Evolutionary conservation across 768 basidiomycete genomes (phyloP).

Genomic region (Chiua virens): DNA sequence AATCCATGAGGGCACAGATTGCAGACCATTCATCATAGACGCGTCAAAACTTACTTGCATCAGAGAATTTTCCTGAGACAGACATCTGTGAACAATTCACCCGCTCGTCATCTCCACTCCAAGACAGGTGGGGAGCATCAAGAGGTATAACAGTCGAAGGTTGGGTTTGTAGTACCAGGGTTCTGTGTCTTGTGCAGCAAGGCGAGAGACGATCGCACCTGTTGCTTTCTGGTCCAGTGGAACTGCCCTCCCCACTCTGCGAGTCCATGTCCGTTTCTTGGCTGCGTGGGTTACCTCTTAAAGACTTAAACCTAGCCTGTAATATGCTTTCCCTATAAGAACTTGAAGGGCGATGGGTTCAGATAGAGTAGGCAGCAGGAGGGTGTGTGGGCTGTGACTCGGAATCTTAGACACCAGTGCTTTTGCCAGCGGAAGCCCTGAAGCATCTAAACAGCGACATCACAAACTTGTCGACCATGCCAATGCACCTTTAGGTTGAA

Average conservation of each 20-base stretch:
- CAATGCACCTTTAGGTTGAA: no score
- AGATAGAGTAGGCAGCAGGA: no score
- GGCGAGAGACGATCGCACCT: constrained; percentile 11
- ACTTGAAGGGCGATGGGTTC: no score
- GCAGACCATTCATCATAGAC: constrained; percentile 63
- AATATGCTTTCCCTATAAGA: no score
- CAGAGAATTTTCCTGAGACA: neutral
- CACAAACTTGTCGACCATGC: no score
- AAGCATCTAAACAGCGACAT: no score
- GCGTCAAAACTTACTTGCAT: constrained; percentile 26
- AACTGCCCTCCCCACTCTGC: neutral
- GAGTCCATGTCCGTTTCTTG: neutral
- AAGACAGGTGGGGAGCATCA: constrained; percentile 46
- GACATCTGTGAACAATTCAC: neutral
- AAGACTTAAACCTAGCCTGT: no score
- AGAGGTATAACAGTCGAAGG: constrained; percentile 50
- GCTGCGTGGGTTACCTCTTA: no score
- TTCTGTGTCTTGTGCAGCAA: constrained; percentile 41
- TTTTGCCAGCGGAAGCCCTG: no score
- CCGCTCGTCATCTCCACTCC: constrained; percentile 10
- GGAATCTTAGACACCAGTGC: no score
- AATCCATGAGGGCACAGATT: constrained; percentile 59
- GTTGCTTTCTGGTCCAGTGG: neutral
- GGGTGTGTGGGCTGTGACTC: no score
- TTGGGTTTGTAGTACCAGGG: constrained; percentile 66